phyloP scores from a whole-genome alignment of 768 basidiomycete genomes.

The Trametes cingulata region DNA sequence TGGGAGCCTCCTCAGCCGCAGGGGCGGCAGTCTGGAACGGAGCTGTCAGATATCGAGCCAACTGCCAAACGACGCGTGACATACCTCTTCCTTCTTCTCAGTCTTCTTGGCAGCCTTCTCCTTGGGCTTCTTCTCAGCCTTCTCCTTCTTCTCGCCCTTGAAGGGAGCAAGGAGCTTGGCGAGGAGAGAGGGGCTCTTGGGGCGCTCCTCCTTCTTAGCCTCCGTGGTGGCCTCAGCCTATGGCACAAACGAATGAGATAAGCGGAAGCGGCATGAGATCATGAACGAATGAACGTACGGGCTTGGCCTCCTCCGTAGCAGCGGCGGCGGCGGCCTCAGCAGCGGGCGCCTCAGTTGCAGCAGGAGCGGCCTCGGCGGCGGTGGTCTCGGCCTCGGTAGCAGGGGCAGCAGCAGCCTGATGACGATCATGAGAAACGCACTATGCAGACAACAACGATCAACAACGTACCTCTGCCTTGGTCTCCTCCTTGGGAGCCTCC shows the following conservation, averaged over 20 bases:
- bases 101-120: conserved; percentile 77
- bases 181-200: conserved; percentile 78
- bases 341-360: conserved; percentile 32
- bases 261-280: not conserved
- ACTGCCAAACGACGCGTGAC: not conserved
- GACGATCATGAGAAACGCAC: not conserved
- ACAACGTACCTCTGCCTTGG: conserved; percentile 41
- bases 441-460: not conserved
- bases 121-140: conserved; percentile 62
- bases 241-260: conserved; percentile 8
- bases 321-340: conserved; percentile 38
- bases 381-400: conserved; percentile 34
- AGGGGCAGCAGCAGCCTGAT: conserved; percentile 39
- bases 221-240: conserved; percentile 49
- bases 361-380: conserved; percentile 33
- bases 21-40: conserved; percentile 32
- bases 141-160: conserved; percentile 51
- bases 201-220: conserved; percentile 74
- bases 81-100: conserved; percentile 73
- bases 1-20: conserved; percentile 44
- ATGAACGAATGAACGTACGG: conserved; percentile 31
- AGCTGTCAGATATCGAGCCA: not conserved
- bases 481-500: conserved; percentile 46
- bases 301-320: conserved; percentile 46
- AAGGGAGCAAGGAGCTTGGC: conserved; percentile 79